Evolutionary conservation across 805 yeast species (phyloP).

Genomic region (Ogataea paradorogensis): DNA sequence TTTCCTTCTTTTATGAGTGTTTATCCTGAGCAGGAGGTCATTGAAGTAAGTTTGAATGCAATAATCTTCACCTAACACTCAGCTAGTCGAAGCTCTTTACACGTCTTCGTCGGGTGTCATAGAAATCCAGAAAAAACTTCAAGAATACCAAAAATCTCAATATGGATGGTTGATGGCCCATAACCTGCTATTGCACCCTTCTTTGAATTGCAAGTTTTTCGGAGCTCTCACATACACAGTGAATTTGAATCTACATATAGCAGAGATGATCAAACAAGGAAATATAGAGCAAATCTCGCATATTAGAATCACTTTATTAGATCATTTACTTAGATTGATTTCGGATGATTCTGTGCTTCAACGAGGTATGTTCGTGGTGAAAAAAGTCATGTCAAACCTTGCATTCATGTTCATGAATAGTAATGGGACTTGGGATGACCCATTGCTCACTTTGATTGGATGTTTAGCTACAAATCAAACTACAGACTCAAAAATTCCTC

Average conservation of each 20-base stretch:
- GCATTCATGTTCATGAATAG: conserved; percentile 45
- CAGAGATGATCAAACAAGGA: conserved; percentile 5
- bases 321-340: conserved; percentile 15
- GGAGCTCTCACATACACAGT: conserved; percentile 83
- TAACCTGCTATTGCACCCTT: conserved; percentile 40
- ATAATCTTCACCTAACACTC: background rate
- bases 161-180: conserved; percentile 60
- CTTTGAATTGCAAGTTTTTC: conserved; percentile 59
- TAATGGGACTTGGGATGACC: conserved; percentile 39
- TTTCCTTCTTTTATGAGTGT: conserved; percentile 4
- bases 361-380: conserved; percentile 43
- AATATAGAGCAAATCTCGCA: conserved; percentile 9
- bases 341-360: conserved; percentile 16
- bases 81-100: conserved; percentile 43
- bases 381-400: conserved; percentile 56
- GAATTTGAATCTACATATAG: conserved; percentile 38
- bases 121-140: conserved; percentile 53
- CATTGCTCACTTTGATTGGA: conserved; percentile 32
- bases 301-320: conserved; percentile 10
- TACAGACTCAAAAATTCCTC: conserved; percentile 1
- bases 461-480: conserved; percentile 13
- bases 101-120: conserved; percentile 37
- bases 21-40: conserved; percentile 4
- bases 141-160: conserved; percentile 52
- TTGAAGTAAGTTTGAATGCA: conserved; percentile 1